Percentiles rank a stretch among this genome's conserved stretches.
Conservation (phyloP, 2,329 filamentous ascomycete species). For the Colletotrichum lindemuthianum region DNA sequence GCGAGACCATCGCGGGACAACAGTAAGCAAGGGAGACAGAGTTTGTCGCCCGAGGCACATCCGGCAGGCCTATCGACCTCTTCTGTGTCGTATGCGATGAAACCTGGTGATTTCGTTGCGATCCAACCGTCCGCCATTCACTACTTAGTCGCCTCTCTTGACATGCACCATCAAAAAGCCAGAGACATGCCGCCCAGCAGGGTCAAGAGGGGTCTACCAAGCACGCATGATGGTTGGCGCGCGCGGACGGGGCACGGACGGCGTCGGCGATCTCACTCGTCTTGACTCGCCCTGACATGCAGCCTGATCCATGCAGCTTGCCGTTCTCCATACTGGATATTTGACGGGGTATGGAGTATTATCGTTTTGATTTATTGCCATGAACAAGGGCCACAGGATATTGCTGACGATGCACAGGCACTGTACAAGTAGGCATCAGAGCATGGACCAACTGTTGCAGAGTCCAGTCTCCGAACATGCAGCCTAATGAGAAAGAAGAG, state of each 20-base stretch:
- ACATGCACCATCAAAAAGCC: conserved; percentile 15
- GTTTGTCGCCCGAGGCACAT: conserved; percentile 8
- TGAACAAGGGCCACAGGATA: no score
- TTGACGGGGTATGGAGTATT: neutral
- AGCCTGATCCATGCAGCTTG: conserved; percentile 29
- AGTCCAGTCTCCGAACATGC: no score
- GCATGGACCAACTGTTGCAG: no score
- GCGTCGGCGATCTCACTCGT: conserved; percentile 28
- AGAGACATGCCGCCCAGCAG: conserved; percentile 18
- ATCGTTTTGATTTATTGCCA: no score
- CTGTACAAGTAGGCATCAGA: no score
- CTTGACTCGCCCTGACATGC: conserved; percentile 28
- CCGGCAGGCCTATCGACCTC: neutral
- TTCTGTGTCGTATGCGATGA: conserved; percentile 12
- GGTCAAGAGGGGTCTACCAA: conserved; percentile 2
- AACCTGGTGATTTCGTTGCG: conserved; percentile 33
- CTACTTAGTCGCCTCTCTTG: conserved; percentile 1
- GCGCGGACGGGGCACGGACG: conserved; percentile 28
- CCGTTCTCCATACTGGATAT: neutral
- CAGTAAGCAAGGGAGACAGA: conserved; percentile 29
- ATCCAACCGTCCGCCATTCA: conserved; percentile 15
- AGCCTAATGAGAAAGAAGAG: no score
- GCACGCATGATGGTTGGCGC: conserved; percentile 7
- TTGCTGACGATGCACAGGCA: no score
- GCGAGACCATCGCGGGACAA: conserved; percentile 8